Conservation (phyloP, 768 basidiomycete genomes). For the Boletus subparvulus region DNA sequence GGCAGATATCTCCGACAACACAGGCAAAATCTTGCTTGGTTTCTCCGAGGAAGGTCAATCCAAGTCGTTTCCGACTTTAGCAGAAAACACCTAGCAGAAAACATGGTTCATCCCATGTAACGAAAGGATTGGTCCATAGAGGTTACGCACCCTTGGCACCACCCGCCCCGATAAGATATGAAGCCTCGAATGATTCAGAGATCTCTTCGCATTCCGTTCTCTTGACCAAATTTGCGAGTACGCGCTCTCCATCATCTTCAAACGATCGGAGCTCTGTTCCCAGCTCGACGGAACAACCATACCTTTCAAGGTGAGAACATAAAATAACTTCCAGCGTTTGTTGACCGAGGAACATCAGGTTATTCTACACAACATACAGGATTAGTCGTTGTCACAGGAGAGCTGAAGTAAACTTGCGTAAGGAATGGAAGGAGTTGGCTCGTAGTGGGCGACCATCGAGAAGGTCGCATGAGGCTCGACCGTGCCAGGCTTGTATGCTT, state of each 20-base stretch:
- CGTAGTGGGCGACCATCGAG: not conserved
- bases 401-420: slow-evolving; percentile 18
- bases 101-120: not conserved
- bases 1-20: slow-evolving; percentile 39
- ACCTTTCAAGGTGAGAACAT: slow-evolving; percentile 18
- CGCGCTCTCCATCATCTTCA: slow-evolving; percentile 35
- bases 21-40: slow-evolving; percentile 28
- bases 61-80: slow-evolving; percentile 38
- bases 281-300: slow-evolving; percentile 38
- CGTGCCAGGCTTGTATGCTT: slow-evolving; percentile 34
- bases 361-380: slow-evolving; percentile 2
- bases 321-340: slow-evolving; percentile 29
- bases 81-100: slow-evolving; percentile 21
- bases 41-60: slow-evolving; percentile 43
- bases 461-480: slow-evolving; percentile 17
- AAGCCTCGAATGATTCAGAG: slow-evolving; percentile 28
- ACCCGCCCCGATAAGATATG: slow-evolving; percentile 43
- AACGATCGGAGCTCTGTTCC: slow-evolving; percentile 47
- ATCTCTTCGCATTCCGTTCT: slow-evolving; percentile 21
- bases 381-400: not conserved
- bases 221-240: slow-evolving; percentile 38
- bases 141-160: slow-evolving; percentile 34
- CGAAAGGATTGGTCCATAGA: not conserved
- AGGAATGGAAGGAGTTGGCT: slow-evolving; percentile 28
- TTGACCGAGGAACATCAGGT: slow-evolving; percentile 23